These are phyloP conservation scores for Nemania serpens DNA, from an alignment of 2,329 filamentous ascomycete species.

Conservation along the genomic window DNA sequence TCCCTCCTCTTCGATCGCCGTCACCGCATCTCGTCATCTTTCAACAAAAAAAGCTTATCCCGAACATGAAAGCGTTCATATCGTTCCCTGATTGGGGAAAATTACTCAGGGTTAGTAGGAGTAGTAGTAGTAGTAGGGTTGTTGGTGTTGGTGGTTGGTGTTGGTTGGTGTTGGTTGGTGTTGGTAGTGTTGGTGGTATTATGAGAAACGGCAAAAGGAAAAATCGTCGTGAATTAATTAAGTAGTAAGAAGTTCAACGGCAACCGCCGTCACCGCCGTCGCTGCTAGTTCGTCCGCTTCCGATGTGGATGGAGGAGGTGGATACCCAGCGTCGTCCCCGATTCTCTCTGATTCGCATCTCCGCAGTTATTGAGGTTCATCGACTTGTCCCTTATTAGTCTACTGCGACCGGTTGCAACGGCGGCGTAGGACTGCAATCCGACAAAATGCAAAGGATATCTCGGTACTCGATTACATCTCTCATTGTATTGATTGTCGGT, in stretches of 20 bases:
- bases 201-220: not conserved
- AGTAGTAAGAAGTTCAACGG: constrained; percentile 9
- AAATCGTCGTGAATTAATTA: constrained; percentile 21
- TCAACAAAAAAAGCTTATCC: not conserved
- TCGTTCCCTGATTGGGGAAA: not conserved
- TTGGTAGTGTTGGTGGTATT: constrained; percentile 1
- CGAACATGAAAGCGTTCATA: not conserved
- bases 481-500: not conserved
- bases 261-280: not conserved
- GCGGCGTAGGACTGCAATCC: not conserved
- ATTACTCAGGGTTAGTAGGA: not conserved
- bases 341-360: not conserved
- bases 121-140: not conserved
- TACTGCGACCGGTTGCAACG: not conserved
- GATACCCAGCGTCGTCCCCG: constrained; percentile 16
- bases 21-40: not conserved
- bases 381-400: constrained; percentile 2
- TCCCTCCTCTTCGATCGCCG: not conserved
- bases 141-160: no score
- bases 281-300: not conserved
- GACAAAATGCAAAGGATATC: not conserved
- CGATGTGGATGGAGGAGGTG: not conserved
- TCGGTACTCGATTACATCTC: not conserved
- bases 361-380: not conserved
- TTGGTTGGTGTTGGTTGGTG: no score